Evolutionary conservation across 306 rosid species (phyloP), one percentile per base, ranked within the genome.

Genomic region (Casuarina equisetifolia): DNA sequence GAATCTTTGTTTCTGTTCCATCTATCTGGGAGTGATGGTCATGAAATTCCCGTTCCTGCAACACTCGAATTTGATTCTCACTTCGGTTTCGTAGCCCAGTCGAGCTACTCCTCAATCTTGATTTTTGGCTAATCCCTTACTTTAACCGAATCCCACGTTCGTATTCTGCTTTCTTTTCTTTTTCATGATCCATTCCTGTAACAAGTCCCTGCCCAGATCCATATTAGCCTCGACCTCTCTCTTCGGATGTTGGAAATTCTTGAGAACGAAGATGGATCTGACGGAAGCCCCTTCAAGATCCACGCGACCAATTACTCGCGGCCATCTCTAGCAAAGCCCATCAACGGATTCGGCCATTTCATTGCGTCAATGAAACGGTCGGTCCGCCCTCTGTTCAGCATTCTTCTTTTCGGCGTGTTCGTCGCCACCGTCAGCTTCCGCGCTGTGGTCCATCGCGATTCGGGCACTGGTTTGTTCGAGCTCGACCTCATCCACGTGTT

Each of bases 281-380:
- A 87, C 52, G 15, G 87, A 54, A 46, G 76, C 46, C 68, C 69
- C 75, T 46, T 84, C 84, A 81, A 85, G 84, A 82, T 85, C 86
- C 82, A 77, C 43, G 16, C 79, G 70, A 42, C 82, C 55, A 70
- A 85, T 77, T 67, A 76, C 3, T 58, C 25, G 64, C 84, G 88
- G 81, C 78, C 89, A 10, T 73, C 74, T 80, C 82, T 92, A 85
- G 86, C 88, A 1, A 40, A 71, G 55, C 78, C 82, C 55, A 75
- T 59, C 49, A 70, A 68, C 69, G 78, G 81, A 6, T 58, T 82
- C 39, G 69, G 68, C 52, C 82, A 84, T 64, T 81, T 69, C 80
- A 46, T 7, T 4, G 7, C 76, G 12, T 87, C 89, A 11, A 90
- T 92, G 99, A 96, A 92, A 84, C 90, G 89, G 76, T 85, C 89